Conservation (phyloP, 2,329 filamentous ascomycete genomes). For the Aspergillus melleus region DNA sequence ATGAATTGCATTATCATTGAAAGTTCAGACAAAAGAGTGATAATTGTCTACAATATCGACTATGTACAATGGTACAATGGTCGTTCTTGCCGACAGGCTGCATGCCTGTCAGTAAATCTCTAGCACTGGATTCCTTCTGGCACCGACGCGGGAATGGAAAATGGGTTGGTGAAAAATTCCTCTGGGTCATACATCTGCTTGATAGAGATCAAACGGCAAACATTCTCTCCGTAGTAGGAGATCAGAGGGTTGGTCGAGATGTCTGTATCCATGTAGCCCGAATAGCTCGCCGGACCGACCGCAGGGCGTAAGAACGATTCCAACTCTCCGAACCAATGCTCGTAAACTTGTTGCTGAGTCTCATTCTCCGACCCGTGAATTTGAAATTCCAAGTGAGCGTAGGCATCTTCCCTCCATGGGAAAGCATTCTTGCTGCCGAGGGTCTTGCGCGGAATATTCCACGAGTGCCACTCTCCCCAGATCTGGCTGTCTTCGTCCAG, state of each 20-base stretch:
- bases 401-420: neutral
- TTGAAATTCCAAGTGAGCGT: neutral
- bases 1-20: too few species aligned
- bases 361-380: neutral
- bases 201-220: neutral
- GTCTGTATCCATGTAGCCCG: neutral
- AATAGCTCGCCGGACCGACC: neutral
- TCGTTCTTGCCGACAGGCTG: too few species aligned
- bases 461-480: conserved; percentile 1
- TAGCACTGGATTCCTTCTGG: neutral
- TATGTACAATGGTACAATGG: neutral
- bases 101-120: neutral
- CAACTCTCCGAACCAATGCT: neutral
- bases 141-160: neutral
- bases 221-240: neutral
- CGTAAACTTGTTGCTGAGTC: neutral
- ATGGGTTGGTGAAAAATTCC: conserved; percentile 1
- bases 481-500: neutral
- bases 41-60: neutral
- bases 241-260: neutral
- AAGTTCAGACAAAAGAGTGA: neutral
- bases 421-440: neutral
- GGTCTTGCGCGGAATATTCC: neutral
- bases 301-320: neutral
- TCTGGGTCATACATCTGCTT: neutral